Evolutionary conservation across 768 basidiomycete species (phyloP).

Genomic region (Termitomyces bulborhizus): DNA sequence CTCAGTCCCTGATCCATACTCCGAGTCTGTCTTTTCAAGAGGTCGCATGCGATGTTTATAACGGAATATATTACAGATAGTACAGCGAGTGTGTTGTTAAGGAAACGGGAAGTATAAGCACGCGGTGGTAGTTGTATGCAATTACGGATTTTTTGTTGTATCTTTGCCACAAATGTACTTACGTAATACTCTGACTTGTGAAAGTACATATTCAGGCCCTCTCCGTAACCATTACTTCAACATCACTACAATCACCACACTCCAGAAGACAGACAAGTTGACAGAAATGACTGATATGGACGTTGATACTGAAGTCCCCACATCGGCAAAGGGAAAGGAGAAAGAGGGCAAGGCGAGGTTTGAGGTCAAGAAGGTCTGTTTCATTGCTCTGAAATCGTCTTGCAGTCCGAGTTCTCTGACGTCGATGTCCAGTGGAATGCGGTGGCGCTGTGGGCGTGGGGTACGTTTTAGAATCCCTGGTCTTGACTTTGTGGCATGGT

Average conservation of each 20-base stretch:
- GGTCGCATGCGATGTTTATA: background rate
- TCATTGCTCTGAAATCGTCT: background rate
- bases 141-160: too few relatives aligned
- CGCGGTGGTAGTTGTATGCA: too few relatives aligned
- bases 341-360: constrained; percentile 81
- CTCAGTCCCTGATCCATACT: too few relatives aligned
- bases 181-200: too few relatives aligned
- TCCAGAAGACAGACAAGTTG: background rate
- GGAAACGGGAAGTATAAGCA: too few relatives aligned
- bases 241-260: too few relatives aligned
- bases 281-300: constrained; percentile 60
- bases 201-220: too few relatives aligned
- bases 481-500: too few relatives aligned
- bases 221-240: too few relatives aligned
- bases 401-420: background rate
- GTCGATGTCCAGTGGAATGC: constrained; percentile 84
- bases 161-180: too few relatives aligned
- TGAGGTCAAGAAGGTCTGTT: constrained; percentile 94
- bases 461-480: too few relatives aligned
- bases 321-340: constrained; percentile 38
- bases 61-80: constrained; percentile 5
- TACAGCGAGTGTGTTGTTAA: constrained; percentile 10
- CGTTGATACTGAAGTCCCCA: constrained; percentile 44
- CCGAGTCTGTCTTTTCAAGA: too few relatives aligned
- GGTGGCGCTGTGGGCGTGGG: constrained; percentile 36